These are phyloP conservation scores for Epichloe glyceriae DNA, from an alignment of 2,329 filamentous ascomycete genomes.

Conservation along the genomic window DNA sequence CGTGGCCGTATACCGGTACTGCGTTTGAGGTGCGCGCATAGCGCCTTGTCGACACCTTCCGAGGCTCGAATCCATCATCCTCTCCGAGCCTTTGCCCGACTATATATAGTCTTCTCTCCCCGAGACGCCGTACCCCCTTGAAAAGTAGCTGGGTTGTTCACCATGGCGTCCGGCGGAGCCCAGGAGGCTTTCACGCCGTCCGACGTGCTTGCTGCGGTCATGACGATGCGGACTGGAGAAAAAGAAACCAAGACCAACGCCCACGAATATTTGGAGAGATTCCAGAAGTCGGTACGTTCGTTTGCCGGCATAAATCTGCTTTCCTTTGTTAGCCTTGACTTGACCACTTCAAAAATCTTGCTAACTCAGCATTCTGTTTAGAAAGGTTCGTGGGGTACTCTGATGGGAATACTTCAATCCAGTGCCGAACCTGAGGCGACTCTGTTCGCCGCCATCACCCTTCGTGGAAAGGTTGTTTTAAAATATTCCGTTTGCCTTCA, in stretches of 20 bases:
- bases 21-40: neutral
- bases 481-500: neutral
- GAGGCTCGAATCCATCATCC: neutral
- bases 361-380: slow-evolving; percentile 24
- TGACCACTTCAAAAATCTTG: neutral
- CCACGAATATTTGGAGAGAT: slow-evolving; percentile 81
- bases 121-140: neutral
- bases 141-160: neutral
- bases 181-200: slow-evolving; percentile 63
- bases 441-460: slow-evolving; percentile 88
- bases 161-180: slow-evolving; percentile 54
- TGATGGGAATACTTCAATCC: slow-evolving; percentile 75
- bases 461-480: slow-evolving; percentile 79
- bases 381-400: slow-evolving; percentile 83
- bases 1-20: neutral
- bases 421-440: slow-evolving; percentile 72
- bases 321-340: neutral
- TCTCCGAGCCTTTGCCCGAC: neutral
- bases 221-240: slow-evolving; percentile 81
- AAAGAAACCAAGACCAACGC: slow-evolving; percentile 76
- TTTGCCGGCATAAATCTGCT: neutral
- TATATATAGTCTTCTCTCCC: neutral
- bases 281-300: slow-evolving; percentile 82
- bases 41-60: neutral
- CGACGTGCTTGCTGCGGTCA: slow-evolving; percentile 70